A percentile compares a stretch with the other conserved stretches of the same genome.
phyloP scores from a whole-genome alignment of 768 basidiomycete species.

The Trametes meyenii region DNA sequence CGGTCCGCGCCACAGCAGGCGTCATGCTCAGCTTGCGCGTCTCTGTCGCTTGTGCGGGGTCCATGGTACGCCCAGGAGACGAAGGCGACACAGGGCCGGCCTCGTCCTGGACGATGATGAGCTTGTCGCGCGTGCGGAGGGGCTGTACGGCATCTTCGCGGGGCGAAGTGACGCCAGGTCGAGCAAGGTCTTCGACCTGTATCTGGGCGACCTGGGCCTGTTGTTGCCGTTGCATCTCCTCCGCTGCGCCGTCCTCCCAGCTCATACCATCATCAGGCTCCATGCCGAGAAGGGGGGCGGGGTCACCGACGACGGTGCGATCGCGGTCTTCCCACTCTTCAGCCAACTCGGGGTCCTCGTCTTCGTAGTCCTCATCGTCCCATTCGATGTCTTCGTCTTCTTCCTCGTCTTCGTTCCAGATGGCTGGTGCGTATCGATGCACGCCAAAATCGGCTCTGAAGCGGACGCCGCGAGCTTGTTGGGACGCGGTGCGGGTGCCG shows the following conservation, averaged over 20 bases:
- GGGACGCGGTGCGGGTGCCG: conserved; percentile 38
- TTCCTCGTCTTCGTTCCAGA: conserved; percentile 80
- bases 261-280: conserved; percentile 84
- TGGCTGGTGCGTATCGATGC: conserved; percentile 77
- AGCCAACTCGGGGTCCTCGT: conserved; percentile 66
- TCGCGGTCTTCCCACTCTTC: conserved; percentile 55
- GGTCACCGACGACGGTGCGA: conserved; percentile 30
- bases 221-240: conserved; percentile 39
- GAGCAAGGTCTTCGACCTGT: conserved; percentile 29
- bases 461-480: conserved; percentile 49
- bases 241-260: conserved; percentile 78
- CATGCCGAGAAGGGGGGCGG: conserved; percentile 40
- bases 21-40: conserved; percentile 80
- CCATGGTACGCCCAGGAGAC: conserved; percentile 44
- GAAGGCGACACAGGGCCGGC: conserved; percentile 34
- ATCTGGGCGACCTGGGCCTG: conserved; percentile 19
- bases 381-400: conserved; percentile 61
- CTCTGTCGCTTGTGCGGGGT: conserved; percentile 70
- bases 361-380: conserved; percentile 70
- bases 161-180: conserved; percentile 31
- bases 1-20: conserved; percentile 71
- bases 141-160: conserved; percentile 35
- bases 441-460: conserved; percentile 73
- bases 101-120: conserved; percentile 35
- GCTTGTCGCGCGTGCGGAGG: conserved; percentile 51